These are phyloP conservation scores for Xylaria sp. DNA, from an alignment of 2,329 filamentous ascomycete genomes.

Conservation along the genomic window DNA sequence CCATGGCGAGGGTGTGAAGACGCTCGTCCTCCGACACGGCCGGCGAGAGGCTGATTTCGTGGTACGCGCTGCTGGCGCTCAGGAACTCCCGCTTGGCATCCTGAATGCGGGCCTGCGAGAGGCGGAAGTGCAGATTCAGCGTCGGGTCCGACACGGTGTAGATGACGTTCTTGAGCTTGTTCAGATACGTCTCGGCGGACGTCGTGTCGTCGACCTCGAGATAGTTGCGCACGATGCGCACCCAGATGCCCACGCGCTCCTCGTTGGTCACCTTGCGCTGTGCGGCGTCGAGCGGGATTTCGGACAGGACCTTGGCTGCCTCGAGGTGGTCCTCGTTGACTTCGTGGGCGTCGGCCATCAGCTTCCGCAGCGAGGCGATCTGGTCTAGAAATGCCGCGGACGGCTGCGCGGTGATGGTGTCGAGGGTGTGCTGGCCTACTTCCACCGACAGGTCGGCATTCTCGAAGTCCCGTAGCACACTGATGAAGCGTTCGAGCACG, in stretches of 20 bases:
- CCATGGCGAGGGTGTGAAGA: conserved; percentile 80
- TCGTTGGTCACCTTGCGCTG: conserved; percentile 83
- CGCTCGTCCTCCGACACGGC: conserved; percentile 87
- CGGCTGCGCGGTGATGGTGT: conserved; percentile 64
- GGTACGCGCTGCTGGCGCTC: conserved; percentile 85
- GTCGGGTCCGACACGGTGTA: conserved; percentile 76
- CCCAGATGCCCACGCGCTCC: conserved; percentile 85
- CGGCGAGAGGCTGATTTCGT: conserved; percentile 79
- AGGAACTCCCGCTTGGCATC: conserved; percentile 91
- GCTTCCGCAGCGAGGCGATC: conserved; percentile 76
- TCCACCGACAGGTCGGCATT: conserved; percentile 73
- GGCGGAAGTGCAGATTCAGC: conserved; percentile 81
- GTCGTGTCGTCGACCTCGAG: conserved; percentile 93
- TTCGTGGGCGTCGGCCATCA: conserved; percentile 85
- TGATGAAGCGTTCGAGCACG: conserved; percentile 70
- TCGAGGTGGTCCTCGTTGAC: conserved; percentile 77
- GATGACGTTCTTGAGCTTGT: conserved; percentile 94
- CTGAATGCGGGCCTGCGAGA: conserved; percentile 90
- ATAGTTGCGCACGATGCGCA: conserved; percentile 92
- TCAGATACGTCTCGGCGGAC: conserved; percentile 83
- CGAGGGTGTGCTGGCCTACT: conserved; percentile 75
- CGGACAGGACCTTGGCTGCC: conserved; percentile 78
- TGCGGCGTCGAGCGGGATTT: conserved; percentile 86
- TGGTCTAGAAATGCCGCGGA: conserved; percentile 83
- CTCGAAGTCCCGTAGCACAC: conserved; percentile 64